phyloP scores from a whole-genome alignment of 1,284 basidiomycete species.

The Irpex rosettiformis region DNA sequence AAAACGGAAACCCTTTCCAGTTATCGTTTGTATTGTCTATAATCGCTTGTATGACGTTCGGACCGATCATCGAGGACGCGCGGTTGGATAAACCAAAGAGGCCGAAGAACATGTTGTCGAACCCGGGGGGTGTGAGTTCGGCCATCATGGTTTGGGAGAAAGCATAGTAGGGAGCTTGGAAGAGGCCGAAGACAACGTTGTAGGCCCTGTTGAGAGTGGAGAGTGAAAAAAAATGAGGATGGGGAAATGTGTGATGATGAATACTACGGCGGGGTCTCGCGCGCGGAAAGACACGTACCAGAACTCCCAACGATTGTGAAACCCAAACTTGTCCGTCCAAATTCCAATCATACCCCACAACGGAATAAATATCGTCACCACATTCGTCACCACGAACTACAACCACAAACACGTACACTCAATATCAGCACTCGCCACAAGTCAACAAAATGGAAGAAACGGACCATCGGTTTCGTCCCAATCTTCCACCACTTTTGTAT shows the following conservation, averaged over 20 bases:
- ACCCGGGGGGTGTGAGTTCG: slow-evolving; percentile 78
- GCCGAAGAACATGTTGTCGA: slow-evolving; percentile 84
- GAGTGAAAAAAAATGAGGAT: not conserved
- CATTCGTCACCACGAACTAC: slow-evolving; percentile 74
- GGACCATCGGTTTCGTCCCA: slow-evolving; percentile 72
- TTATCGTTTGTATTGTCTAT: slow-evolving; percentile 70
- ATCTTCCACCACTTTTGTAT: slow-evolving; percentile 78
- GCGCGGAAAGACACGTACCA: slow-evolving; percentile 57
- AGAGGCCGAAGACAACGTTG: slow-evolving; percentile 77
- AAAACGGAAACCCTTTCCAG: slow-evolving; percentile 82
- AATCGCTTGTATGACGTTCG: slow-evolving; percentile 77
- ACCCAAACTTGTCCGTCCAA: slow-evolving; percentile 75
- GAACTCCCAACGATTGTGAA: slow-evolving; percentile 84
- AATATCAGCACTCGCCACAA: no score
- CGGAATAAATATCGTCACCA: slow-evolving; percentile 74
- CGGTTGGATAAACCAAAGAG: slow-evolving; percentile 82
- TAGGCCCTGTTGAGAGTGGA: slow-evolving; percentile 50
- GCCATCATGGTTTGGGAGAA: slow-evolving; percentile 88
- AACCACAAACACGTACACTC: no score
- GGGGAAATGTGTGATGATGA: not conserved
- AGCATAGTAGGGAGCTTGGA: slow-evolving; percentile 87
- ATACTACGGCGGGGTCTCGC: no score
- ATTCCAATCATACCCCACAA: slow-evolving; percentile 88
- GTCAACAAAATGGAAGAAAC: slow-evolving; percentile 6
- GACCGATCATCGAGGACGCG: slow-evolving; percentile 79